Conservation (phyloP, 129 eudicot species). For the Flaveria trinervia region DNA sequence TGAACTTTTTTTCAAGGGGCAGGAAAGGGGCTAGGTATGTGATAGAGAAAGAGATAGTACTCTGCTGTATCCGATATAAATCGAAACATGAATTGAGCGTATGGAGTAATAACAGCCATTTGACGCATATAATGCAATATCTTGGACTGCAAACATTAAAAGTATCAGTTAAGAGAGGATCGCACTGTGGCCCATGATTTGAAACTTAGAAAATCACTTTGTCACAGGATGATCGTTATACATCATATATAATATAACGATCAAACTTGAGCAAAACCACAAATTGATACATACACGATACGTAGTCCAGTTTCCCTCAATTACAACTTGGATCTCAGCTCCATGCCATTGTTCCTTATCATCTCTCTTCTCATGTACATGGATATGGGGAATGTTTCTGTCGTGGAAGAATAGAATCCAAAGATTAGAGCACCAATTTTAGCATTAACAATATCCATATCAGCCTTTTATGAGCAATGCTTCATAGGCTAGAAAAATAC, state of each 20-base stretch:
- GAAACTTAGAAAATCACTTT: background rate
- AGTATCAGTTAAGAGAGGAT: slow-evolving; percentile 7
- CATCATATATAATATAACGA: slow-evolving; percentile 23
- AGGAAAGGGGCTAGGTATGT: background rate
- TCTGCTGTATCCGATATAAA: slow-evolving; percentile 82
- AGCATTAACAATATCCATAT: background rate
- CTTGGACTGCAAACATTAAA: slow-evolving; percentile 71
- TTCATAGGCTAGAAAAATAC: slow-evolving; percentile 39
- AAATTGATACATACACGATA: slow-evolving; percentile 70
- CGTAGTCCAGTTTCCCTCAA: slow-evolving; percentile 99
- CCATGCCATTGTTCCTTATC: slow-evolving; percentile 94
- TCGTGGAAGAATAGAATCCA: slow-evolving; percentile 19
- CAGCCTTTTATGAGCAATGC: slow-evolving; percentile 16
- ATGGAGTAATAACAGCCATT: slow-evolving; percentile 99
- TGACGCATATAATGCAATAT: slow-evolving; percentile 99
- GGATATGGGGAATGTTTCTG: slow-evolving; percentile 93
- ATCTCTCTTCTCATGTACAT: slow-evolving; percentile 81
- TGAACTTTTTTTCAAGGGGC: slow-evolving; percentile 15
- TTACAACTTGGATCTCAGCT: slow-evolving; percentile 98
- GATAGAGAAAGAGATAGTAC: slow-evolving; percentile 46
- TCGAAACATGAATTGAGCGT: slow-evolving; percentile 90
- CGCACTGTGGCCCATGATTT: slow-evolving; percentile 17
- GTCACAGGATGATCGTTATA: background rate
- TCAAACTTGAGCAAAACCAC: background rate
- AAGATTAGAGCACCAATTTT: slow-evolving; percentile 4